A percentile compares a stretch with the other conserved stretches of the same genome.
phyloP scores from a whole-genome alignment of 2,329 filamentous ascomycete species.

The Dissoconium aciculare region DNA sequence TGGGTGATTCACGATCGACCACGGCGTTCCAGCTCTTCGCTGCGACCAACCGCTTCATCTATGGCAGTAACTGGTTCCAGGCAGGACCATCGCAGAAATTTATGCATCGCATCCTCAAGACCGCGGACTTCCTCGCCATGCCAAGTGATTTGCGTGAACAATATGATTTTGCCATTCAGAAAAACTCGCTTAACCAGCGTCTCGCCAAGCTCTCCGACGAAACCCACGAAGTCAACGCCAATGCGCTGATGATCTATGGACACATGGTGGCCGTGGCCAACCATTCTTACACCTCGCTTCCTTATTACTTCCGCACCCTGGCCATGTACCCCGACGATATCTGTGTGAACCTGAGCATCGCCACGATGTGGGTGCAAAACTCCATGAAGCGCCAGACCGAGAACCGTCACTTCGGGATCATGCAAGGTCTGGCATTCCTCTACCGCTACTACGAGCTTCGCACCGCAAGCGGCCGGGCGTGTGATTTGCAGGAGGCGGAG shows the following conservation, averaged over 20 bases:
- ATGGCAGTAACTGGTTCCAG: conserved; percentile 61
- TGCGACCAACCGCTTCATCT: conserved; percentile 59
- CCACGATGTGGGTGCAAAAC: conserved; percentile 73
- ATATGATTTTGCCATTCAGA: conserved; percentile 29
- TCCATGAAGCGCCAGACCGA: conserved; percentile 78
- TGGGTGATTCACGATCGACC: conserved; percentile 53
- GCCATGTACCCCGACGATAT: conserved; percentile 62
- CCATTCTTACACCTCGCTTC: conserved; percentile 69
- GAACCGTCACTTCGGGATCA: conserved; percentile 74
- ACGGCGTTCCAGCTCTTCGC: conserved; percentile 76
- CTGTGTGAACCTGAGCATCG: conserved; percentile 66
- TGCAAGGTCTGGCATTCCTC: conserved; percentile 73
- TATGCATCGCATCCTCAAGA: conserved; percentile 79
- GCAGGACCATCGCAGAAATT: conserved; percentile 78
- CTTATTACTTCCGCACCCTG: conserved; percentile 59
- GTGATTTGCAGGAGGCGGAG: conserved; percentile 56
- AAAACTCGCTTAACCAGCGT: conserved; percentile 24
- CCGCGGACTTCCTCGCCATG: conserved; percentile 58
- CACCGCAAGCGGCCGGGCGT: conserved; percentile 24
- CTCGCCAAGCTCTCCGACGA: conserved; percentile 5
- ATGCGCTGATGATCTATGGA: conserved; percentile 58
- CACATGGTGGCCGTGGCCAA: conserved; percentile 65
- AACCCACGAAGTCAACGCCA: background rate
- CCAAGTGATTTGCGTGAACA: conserved; percentile 34
- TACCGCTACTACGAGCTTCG: conserved; percentile 55